These are phyloP conservation scores for Stygiomarasmius scandens DNA, from an alignment of 1,284 basidiomycete species.

Conservation along the genomic window DNA sequence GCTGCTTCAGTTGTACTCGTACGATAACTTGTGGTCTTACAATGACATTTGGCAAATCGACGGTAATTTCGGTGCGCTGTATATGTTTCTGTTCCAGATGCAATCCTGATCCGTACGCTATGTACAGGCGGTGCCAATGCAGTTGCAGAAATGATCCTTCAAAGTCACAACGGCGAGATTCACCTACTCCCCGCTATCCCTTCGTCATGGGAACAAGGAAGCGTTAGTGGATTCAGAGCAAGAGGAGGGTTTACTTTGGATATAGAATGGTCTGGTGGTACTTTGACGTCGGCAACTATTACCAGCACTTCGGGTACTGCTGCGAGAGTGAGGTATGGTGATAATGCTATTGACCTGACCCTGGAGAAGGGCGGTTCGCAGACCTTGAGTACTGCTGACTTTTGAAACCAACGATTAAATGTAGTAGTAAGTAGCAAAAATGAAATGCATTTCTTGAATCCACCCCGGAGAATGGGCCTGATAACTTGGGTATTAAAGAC, in stretches of 20 bases:
- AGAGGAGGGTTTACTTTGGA: constrained; percentile 20
- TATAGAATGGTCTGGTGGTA: constrained; percentile 16
- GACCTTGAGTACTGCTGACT: too few relatives aligned
- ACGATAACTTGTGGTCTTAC: constrained; percentile 18
- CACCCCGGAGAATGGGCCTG: too few relatives aligned
- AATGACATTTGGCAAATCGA: constrained; percentile 19
- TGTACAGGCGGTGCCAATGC: constrained; percentile 15
- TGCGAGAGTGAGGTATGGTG: constrained; percentile 12
- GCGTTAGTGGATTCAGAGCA: constrained; percentile 19
- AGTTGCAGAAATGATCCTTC: constrained; percentile 21
- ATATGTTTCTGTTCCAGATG: too few relatives aligned
- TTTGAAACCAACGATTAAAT: too few relatives aligned
- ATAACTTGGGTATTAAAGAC: too few relatives aligned
- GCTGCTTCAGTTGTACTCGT: constrained; percentile 13
- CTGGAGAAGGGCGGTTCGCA: too few relatives aligned
- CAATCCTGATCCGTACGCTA: neutral
- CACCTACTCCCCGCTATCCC: constrained; percentile 23
- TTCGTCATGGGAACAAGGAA: constrained; percentile 13
- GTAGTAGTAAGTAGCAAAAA: too few relatives aligned
- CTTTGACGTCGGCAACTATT: constrained; percentile 10
- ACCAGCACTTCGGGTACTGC: constrained; percentile 11
- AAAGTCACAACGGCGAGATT: constrained; percentile 23
- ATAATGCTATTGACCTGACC: constrained; percentile 2
- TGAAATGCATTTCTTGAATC: too few relatives aligned
- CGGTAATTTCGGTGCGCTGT: constrained; percentile 15